Conservation (phyloP, 805 yeast genomes). For the Candida endomychidarum region DNA sequence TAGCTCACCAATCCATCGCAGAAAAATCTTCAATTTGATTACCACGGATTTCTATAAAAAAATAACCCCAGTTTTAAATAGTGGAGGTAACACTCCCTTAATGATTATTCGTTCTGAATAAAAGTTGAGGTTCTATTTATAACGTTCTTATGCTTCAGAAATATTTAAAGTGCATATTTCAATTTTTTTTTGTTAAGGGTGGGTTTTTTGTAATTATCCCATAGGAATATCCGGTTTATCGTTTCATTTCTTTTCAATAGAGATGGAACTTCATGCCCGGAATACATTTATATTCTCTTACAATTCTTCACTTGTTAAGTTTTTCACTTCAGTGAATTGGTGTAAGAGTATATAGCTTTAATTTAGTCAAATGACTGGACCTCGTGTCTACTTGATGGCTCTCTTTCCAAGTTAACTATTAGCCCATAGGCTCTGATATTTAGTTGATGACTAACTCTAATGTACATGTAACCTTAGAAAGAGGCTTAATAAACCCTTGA, state of each 20-base stretch:
- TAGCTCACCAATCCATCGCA: constrained; percentile 1
- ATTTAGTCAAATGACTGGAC: too few species aligned
- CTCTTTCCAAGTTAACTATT: too few species aligned
- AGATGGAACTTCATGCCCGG: constrained; percentile 52
- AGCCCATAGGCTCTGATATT: too few species aligned
- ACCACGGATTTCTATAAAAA: constrained; percentile 26
- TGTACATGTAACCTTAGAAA: too few species aligned
- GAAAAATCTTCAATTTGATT: constrained; percentile 23
- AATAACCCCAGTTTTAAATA: constrained; percentile 13
- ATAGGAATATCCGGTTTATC: constrained; percentile 48
- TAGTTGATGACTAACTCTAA: too few species aligned
- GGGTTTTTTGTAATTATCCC: constrained; percentile 24
- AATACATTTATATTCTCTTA: constrained; percentile 30
- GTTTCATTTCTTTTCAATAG: constrained; percentile 42
- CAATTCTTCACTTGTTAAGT: too few species aligned
- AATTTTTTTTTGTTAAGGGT: constrained; percentile 7
- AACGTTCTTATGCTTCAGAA: constrained; percentile 2
- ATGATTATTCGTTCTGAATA: constrained; percentile 22
- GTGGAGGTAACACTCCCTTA: not conserved
- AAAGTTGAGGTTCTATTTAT: constrained; percentile 2
- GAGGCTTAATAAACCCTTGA: too few species aligned
- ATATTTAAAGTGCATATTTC: constrained; percentile 8
- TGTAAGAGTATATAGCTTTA: too few species aligned
- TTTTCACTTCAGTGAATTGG: too few species aligned
- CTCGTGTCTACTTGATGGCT: too few species aligned